Evolutionary conservation across 202 grass and related monocot genomes (phyloP).

Genomic region (Alloteropsis angusta): DNA sequence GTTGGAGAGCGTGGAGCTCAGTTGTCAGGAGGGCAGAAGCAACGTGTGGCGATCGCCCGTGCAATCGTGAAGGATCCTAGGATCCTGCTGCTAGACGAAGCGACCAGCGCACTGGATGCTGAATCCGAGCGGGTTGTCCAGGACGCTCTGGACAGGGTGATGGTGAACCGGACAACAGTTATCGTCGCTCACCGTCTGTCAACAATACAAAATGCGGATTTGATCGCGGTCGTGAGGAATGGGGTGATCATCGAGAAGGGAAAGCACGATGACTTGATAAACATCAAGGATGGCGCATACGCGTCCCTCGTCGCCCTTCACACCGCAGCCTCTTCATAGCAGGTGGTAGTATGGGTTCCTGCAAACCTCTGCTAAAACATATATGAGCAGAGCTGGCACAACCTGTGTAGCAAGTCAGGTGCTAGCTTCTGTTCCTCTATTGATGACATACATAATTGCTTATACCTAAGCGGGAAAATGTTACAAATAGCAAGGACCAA

Average conservation of each 20-base stretch:
- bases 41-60: constrained; percentile 73
- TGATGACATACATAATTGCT: constrained; percentile 32
- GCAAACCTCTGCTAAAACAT: constrained; percentile 1
- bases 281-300: constrained; percentile 77
- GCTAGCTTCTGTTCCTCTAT: constrained; percentile 34
- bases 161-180: constrained; percentile 74
- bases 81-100: constrained; percentile 77
- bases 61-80: constrained; percentile 83
- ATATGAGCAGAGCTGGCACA: background rate
- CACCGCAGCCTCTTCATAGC: constrained; percentile 38
- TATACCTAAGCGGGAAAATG: constrained; percentile 22
- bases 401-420: constrained; percentile 18
- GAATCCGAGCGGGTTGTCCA: constrained; percentile 81
- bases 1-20: constrained; percentile 79
- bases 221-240: constrained; percentile 61
- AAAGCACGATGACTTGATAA: constrained; percentile 70
- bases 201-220: constrained; percentile 58
- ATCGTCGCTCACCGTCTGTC: constrained; percentile 69
- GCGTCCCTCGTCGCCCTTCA: constrained; percentile 81
- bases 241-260: constrained; percentile 81
- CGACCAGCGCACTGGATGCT: constrained; percentile 80
- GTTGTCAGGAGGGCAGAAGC: constrained; percentile 84
- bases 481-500: constrained; percentile 33
- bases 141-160: constrained; percentile 63
- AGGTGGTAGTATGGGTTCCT: background rate